A percentile compares a stretch with the other conserved stretches of the same genome.
phyloP scores from a whole-genome alignment of 495 filamentous ascomycete genomes.

The Apiosordaria backusii region DNA sequence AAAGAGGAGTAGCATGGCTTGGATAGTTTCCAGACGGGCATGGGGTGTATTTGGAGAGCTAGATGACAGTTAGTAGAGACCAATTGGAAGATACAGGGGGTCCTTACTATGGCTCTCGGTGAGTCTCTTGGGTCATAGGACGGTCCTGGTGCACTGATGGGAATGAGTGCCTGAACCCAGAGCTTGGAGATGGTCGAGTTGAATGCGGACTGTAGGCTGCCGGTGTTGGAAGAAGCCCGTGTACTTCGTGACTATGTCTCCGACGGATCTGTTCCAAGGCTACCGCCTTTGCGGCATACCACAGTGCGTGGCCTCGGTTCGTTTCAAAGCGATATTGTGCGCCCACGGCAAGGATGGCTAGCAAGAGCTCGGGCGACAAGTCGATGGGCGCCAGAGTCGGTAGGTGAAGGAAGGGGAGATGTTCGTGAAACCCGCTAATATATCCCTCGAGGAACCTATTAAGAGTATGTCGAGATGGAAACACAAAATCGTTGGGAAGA shows the following conservation, averaged over 20 bases:
- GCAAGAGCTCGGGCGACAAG: slow-evolving; percentile 54
- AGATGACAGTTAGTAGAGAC: slow-evolving; percentile 21
- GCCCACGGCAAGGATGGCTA: slow-evolving; percentile 63
- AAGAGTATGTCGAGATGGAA: slow-evolving; percentile 60
- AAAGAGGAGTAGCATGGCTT: slow-evolving; percentile 54
- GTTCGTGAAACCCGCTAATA: slow-evolving; percentile 63
- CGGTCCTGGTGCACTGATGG: slow-evolving; percentile 50
- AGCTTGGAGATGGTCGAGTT: slow-evolving; percentile 48
- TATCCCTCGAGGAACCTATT: slow-evolving; percentile 65
- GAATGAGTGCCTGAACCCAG: slow-evolving; percentile 49
- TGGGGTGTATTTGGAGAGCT: slow-evolving; percentile 52
- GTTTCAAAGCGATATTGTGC: slow-evolving; percentile 70
- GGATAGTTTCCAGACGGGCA: slow-evolving; percentile 53
- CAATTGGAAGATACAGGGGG: not conserved
- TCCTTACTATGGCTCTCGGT: slow-evolving; percentile 50
- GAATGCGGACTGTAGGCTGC: slow-evolving; percentile 51
- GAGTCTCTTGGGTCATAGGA: slow-evolving; percentile 50
- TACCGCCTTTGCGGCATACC: slow-evolving; percentile 60
- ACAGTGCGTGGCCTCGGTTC: slow-evolving; percentile 62
- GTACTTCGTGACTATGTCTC: slow-evolving; percentile 50
- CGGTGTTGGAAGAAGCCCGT: slow-evolving; percentile 46
- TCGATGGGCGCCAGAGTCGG: slow-evolving; percentile 56
- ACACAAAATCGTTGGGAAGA: slow-evolving; percentile 63
- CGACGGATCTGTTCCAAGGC: slow-evolving; percentile 52
- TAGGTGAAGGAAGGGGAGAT: slow-evolving; percentile 66